Evolutionary conservation across 768 basidiomycete species (phyloP), one percentile per base, ranked within the genome.

Genomic region (Filobasidium wieringae): DNA sequence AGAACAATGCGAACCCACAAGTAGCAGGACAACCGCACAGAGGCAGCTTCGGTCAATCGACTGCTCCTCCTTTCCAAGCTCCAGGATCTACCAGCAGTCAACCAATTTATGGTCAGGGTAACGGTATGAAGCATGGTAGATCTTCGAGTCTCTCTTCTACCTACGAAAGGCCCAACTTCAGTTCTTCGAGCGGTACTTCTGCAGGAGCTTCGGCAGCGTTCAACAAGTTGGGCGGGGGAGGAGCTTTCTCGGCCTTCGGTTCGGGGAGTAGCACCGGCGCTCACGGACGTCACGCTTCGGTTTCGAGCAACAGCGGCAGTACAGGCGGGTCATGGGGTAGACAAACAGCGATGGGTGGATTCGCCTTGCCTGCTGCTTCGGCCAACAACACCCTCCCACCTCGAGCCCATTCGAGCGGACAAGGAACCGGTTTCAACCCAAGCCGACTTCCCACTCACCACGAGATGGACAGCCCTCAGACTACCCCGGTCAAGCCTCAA

Each of bases 81-180:
- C 47, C 22, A 45, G 43, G 19, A 43, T 56, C 32, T 36, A 33
- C 41, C 24, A 2, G 7, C 47, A 47, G 26, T 15, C 37, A 33
- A 40, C 37, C 15, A 11, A 15, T 22, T 3, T 40, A 17, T 24
- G 41, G 41, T 11, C 22, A 4, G 5, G 43, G 43, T 19, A 47
- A 47, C 43, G 43, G 43, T 47, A 19, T 24, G 22, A 45, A 37
- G 27, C 56, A 57, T 29, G 49, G 33, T 6, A 17, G 56, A 40
- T 57, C 56, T 17, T 45, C 56, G 19, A 57, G 56, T 51, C 26
- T 50, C 15, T 57, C 56, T 17, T 57, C 56, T 4, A 19, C 39
- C 24, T 27, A 47, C 43, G 43, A 47, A 24, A 19, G 43, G 29
- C 43, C 43, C 43, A 47, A 47, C 43, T 47, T 47, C 29, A 27